Evolutionary conservation across 2,329 filamentous ascomycete genomes (phyloP), one percentile per base, ranked within the genome.

Genomic region (Aspergillus flavus): DNA sequence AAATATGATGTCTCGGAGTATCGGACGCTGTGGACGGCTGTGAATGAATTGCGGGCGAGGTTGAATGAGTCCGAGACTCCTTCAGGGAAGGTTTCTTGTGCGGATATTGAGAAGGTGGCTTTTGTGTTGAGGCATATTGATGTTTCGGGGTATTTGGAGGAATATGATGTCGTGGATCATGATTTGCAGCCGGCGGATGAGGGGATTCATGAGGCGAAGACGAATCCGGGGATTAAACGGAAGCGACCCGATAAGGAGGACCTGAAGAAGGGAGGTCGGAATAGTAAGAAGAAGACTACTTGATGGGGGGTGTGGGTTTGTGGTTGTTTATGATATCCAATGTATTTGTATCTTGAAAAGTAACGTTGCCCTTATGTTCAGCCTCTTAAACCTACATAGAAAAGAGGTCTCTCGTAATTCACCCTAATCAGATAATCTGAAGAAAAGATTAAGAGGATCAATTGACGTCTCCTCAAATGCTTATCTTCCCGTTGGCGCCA

Each of bases 1-100:
- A 80, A 78, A 65, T 82, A 81, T 64, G 78, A 73, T 56, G 55
- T 77, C 53, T 66, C 71, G 21, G 80, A 81, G 65, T 81, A 81
- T 66, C 62, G 69, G 50, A 52, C 67, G 52, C 58, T 79, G 7
- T 79, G 76, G 72, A 62, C 71, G 43, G 72, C 69, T 10, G 69
- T 71, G 28, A 36, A 58, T 52, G 58, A 61, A 28, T 45, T 80
- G 21, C 64, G 62, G 21, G 43, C 23, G 28, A 66, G 74, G 14
- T 55, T 79, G 28, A 39, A 53, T 23, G 28, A 10, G 10, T 21
- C 16, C 2, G 59, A 57, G 2, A 54, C 36, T 4, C 48, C 66
- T 2, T 30, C 11, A n/a, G 62, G 60, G 16, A 60, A 41, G 14
- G 68, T 79, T 36, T 74, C 74, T 2, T 69, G 71, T 60, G 45